phyloP scores from a whole-genome alignment of 495 filamentous ascomycete genomes.

The Hypoxylon lienhwacheense region DNA sequence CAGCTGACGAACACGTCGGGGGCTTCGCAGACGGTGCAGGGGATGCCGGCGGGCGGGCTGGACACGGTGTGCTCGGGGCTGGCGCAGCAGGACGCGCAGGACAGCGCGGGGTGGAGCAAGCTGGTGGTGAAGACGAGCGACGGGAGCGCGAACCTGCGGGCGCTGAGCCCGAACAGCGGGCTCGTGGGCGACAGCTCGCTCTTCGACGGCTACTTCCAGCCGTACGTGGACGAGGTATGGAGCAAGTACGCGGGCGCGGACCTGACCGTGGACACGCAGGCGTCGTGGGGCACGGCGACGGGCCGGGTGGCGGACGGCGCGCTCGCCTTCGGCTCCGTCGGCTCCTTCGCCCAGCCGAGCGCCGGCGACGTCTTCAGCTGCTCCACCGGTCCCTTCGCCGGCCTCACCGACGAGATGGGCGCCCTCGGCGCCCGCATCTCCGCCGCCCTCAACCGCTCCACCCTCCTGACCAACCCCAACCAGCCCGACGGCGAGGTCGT shows the following conservation, averaged over 20 bases:
- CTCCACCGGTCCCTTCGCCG: slow-evolving; percentile 67
- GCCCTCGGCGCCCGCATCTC: slow-evolving; percentile 66
- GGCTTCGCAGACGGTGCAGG: slow-evolving; percentile 57
- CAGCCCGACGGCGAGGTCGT: slow-evolving; percentile 55
- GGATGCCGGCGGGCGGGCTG: slow-evolving; percentile 61
- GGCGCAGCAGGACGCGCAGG: slow-evolving; percentile 52
- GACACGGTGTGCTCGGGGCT: slow-evolving; percentile 57
- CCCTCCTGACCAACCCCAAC: slow-evolving; percentile 52
- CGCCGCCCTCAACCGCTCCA: slow-evolving; percentile 70
- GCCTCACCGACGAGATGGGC: slow-evolving; percentile 45
- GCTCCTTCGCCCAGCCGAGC: slow-evolving; percentile 59
- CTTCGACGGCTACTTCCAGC: slow-evolving; percentile 64
- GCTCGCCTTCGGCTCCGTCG: slow-evolving; percentile 55
- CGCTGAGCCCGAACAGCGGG: slow-evolving; percentile 67
- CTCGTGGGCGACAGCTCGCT: slow-evolving; percentile 54
- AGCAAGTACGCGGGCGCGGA: slow-evolving; percentile 53
- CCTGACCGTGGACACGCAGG: slow-evolving; percentile 68
- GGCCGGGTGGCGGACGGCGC: slow-evolving; percentile 53
- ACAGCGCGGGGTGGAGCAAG: slow-evolving; percentile 64
- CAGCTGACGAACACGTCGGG: slow-evolving; percentile 58
- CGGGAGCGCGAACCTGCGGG: slow-evolving; percentile 60
- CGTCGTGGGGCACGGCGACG: slow-evolving; percentile 46
- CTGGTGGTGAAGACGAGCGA: slow-evolving; percentile 57
- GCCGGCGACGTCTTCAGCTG: slow-evolving; percentile 70
- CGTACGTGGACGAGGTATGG: slow-evolving; percentile 68